These are phyloP conservation scores for Candida xyloterini DNA, from an alignment of 805 yeast genomes.

Conservation along the genomic window DNA sequence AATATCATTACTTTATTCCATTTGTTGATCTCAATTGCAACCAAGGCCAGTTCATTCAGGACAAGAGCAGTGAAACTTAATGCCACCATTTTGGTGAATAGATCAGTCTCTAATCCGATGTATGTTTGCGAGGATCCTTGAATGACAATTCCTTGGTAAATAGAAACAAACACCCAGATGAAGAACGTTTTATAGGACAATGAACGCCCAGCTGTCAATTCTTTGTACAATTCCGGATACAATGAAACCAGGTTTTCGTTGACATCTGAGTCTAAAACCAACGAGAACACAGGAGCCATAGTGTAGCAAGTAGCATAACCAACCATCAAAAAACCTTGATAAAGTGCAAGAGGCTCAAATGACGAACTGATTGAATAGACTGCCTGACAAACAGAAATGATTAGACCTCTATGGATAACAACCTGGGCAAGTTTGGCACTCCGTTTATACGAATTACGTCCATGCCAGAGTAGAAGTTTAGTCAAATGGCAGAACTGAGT, in stretches of 20 bases:
- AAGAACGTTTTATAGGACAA: conserved; percentile 84
- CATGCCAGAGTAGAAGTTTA: conserved; percentile 92
- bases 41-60: conserved; percentile 88
- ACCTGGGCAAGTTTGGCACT: conserved; percentile 94
- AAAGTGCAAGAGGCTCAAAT: conserved; percentile 91
- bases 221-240: conserved; percentile 94
- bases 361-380: conserved; percentile 81
- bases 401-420: conserved; percentile 92
- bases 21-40: conserved; percentile 85
- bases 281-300: conserved; percentile 95
- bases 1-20: conserved; percentile 81
- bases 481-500: conserved; percentile 88
- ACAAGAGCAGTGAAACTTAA: conserved; percentile 77
- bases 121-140: conserved; percentile 80
- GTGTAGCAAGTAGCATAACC: conserved; percentile 97
- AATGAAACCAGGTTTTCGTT: conserved; percentile 82
- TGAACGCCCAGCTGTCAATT: conserved; percentile 82
- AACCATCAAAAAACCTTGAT: conserved; percentile 97
- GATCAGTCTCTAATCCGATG: conserved; percentile 52
- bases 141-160: conserved; percentile 87
- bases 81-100: conserved; percentile 77
- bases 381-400: conserved; percentile 93
- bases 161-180: conserved; percentile 83
- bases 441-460: conserved; percentile 93
- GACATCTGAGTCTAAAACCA: conserved; percentile 88